Conservation (phyloP, 805 yeast species). For the Debaryomyces prosopidis region DNA sequence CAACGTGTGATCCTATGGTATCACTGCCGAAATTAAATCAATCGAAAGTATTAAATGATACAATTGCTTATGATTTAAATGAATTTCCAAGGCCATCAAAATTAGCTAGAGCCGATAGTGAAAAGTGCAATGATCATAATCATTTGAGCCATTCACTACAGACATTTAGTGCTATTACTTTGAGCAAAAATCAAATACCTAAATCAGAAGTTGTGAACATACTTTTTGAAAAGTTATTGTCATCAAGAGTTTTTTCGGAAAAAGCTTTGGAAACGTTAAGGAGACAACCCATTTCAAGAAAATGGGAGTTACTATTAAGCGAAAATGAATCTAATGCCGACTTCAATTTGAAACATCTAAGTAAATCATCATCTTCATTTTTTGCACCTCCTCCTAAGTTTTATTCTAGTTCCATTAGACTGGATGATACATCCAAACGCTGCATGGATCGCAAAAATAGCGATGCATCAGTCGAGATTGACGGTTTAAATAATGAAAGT, state of each 20-base stretch:
- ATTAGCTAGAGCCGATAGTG: conserved; percentile 2
- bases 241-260: conserved; percentile 38
- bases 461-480: no score
- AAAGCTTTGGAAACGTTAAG: conserved; percentile 31
- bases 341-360: conserved; percentile 33
- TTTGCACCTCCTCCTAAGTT: not conserved
- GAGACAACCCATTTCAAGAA: conserved; percentile 34
- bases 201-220: conserved; percentile 34
- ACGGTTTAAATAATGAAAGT: not conserved
- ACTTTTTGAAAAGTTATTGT: conserved; percentile 39
- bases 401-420: no score
- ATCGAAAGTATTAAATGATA: not conserved
- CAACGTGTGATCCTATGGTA: not conserved
- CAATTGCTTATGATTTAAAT: not conserved
- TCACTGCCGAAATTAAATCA: not conserved
- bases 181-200: conserved; percentile 37
- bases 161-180: conserved; percentile 33
- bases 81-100: conserved; percentile 5
- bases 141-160: conserved; percentile 23
- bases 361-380: not conserved
- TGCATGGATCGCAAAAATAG: no score
- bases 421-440: no score
- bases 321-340: conserved; percentile 39
- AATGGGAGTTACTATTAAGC: conserved; percentile 45
- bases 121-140: not conserved